Conservation (phyloP, 768 basidiomycete genomes). For the Hygrocybe coccinea region DNA sequence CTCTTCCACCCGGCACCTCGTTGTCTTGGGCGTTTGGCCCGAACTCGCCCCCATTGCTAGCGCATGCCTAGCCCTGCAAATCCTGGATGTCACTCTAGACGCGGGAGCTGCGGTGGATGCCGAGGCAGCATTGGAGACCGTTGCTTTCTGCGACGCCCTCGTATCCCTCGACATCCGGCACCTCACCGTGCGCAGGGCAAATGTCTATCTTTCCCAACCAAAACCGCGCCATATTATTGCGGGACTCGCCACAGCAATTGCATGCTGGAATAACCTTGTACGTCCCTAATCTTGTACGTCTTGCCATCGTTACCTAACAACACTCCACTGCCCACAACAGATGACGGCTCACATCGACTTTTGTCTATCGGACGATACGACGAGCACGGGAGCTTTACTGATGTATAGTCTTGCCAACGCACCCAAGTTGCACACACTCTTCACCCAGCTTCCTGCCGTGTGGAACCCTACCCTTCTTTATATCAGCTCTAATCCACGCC, state of each 20-base stretch:
- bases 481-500: slow-evolving; percentile 43
- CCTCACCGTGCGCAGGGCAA: slow-evolving; percentile 50
- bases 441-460: slow-evolving; percentile 51
- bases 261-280: slow-evolving; percentile 45
- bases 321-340: slow-evolving; percentile 38
- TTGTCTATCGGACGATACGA: slow-evolving; percentile 47
- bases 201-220: slow-evolving; percentile 52
- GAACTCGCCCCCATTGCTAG: slow-evolving; percentile 38
- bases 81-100: slow-evolving; percentile 38
- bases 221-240: slow-evolving; percentile 42
- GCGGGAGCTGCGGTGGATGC: slow-evolving; percentile 1
- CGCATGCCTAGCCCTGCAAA: slow-evolving; percentile 19
- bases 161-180: slow-evolving; percentile 37
- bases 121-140: slow-evolving; percentile 22
- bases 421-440: slow-evolving; percentile 44
- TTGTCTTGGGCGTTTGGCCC: slow-evolving; percentile 38
- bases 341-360: slow-evolving; percentile 52
- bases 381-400: slow-evolving; percentile 33
- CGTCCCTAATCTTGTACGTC: slow-evolving; percentile 19
- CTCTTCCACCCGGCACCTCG: slow-evolving; percentile 36
- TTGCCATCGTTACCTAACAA: background rate
- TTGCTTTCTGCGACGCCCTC: slow-evolving; percentile 41
- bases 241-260: slow-evolving; percentile 43
- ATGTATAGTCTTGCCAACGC: slow-evolving; percentile 36
- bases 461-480: slow-evolving; percentile 54